Conservation (phyloP, 352 stramenopile genomes). For the Phytophthora citrophthora region DNA sequence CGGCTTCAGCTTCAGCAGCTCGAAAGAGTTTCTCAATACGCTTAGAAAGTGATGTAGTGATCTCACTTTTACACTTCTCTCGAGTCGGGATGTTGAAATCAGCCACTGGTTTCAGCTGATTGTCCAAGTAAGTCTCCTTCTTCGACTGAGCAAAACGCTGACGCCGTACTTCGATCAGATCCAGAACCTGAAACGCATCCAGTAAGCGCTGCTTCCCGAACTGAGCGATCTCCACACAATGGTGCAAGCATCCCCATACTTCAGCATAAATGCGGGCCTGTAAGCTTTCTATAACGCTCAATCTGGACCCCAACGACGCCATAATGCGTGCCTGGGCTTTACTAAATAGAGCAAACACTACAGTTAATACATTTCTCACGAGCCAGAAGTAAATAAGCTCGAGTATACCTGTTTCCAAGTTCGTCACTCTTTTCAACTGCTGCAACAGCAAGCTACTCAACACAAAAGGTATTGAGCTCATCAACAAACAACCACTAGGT, state of each 20-base stretch:
- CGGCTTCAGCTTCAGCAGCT: slow-evolving; percentile 54
- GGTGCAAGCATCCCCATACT: slow-evolving; percentile 81
- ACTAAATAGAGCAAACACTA: slow-evolving; percentile 32
- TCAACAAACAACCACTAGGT: background rate
- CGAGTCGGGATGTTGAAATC: slow-evolving; percentile 55
- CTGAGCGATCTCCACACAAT: slow-evolving; percentile 86
- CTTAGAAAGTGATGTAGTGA: slow-evolving; percentile 56
- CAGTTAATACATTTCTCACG: background rate
- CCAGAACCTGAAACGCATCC: slow-evolving; percentile 77
- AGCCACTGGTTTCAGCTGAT: slow-evolving; percentile 52
- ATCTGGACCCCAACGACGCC: slow-evolving; percentile 67
- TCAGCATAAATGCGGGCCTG: slow-evolving; percentile 72
- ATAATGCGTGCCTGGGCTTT: slow-evolving; percentile 73
- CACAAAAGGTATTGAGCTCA: background rate
- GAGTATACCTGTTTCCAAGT: slow-evolving; percentile 61
- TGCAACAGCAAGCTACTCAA: slow-evolving; percentile 58
- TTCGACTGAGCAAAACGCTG: slow-evolving; percentile 61
- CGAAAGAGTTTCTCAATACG: slow-evolving; percentile 74
- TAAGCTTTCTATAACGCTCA: slow-evolving; percentile 67
- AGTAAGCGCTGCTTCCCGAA: slow-evolving; percentile 69
- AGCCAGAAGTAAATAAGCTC: background rate
- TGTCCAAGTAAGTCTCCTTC: slow-evolving; percentile 67
- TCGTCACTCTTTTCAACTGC: slow-evolving; percentile 74
- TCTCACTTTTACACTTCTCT: slow-evolving; percentile 70
- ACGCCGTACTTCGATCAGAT: slow-evolving; percentile 76